Evolutionary conservation across 768 basidiomycete species (phyloP).

Genomic region (Auriscalpium vulgare): DNA sequence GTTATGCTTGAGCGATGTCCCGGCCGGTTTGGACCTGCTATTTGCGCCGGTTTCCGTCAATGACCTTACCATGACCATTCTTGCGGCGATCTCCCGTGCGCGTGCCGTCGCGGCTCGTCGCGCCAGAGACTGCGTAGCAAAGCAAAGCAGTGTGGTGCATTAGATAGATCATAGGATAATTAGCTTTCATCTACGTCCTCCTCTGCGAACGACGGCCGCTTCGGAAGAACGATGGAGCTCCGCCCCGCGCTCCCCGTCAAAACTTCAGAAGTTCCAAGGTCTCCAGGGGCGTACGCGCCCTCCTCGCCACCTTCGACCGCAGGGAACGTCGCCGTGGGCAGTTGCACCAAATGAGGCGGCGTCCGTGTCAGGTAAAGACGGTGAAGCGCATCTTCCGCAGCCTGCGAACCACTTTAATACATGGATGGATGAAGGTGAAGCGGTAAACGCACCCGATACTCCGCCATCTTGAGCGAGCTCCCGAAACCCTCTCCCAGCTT

Average conservation of each 20-base stretch:
- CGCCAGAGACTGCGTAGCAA: too few relatives aligned
- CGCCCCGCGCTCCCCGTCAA: slow-evolving; percentile 63
- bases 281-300: slow-evolving; percentile 43
- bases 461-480: slow-evolving; percentile 88
- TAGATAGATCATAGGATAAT: slow-evolving; percentile 4
- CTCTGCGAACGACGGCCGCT: slow-evolving; percentile 22
- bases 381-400: slow-evolving; percentile 79
- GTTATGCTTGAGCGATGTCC: too few relatives aligned
- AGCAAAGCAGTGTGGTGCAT: not conserved
- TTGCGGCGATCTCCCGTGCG: too few relatives aligned
- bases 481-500: slow-evolving; percentile 95
- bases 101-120: too few relatives aligned
- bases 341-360: slow-evolving; percentile 56
- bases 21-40: too few relatives aligned
- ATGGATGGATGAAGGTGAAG: slow-evolving; percentile 2
- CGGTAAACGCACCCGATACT: slow-evolving; percentile 57
- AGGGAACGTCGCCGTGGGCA: slow-evolving; percentile 74
- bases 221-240: slow-evolving; percentile 31
- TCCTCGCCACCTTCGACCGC: slow-evolving; percentile 34
- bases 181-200: slow-evolving; percentile 5
- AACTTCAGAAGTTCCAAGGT: slow-evolving; percentile 55
- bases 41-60: too few relatives aligned
- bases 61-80: too few relatives aligned
- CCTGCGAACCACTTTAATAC: slow-evolving; percentile 32
- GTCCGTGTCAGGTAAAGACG: slow-evolving; percentile 76